Base-by-base conservation (phyloP, 2,329 filamentous ascomycete species). In the Tolypocladium inflatum region DNA sequence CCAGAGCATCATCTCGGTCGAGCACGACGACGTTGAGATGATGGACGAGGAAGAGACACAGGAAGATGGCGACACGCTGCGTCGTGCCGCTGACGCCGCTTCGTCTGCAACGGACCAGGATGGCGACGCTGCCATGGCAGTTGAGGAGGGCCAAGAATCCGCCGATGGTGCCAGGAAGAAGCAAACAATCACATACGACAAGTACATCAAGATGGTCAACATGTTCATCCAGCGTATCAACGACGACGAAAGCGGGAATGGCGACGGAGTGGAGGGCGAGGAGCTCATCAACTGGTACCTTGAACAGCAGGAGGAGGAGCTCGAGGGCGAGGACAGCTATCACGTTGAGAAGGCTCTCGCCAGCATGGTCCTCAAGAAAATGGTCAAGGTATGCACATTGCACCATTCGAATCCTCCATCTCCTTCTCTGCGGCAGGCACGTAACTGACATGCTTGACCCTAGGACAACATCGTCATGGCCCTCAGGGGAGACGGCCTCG, bases 11-110 rank as follows among this genome's bases (percentile, higher is more conserved):
- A 97, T 99, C 67, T 94, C 89, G 2, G 94, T 99, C 33, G 94
- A 99, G 74, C 94, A 97, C 68, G 94, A 99, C 66, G 94, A 99
- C 66, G 86, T 99, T 19, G 93, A 97, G 68, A 87, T 99, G 61
- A 91, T 96, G 56, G 91, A 92, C 7, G 83, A 87, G 7, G 87
- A 90, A 3, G 73, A 72, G 17, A 72, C 67, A n/a, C 71, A 59
- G 59, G 77, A 76, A 61, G 78, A 79, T 60, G 71, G 76, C 58
- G 79, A 74, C 50, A 75, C 68, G 3, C 74, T 82, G 10, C 72
- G 70, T 35, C 76, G 69, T 26, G 69, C 70, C 19, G 68, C 68
- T n/a, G 68, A 70, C 33, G 70, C 74, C 53, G 74, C 64, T 66
- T 80, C 26, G 17, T 33, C 75, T 45, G 74, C 73, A 54, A 72